phyloP scores from a whole-genome alignment of 192 early-diverging fungal genomes.

The Chytriomyces confervae region DNA sequence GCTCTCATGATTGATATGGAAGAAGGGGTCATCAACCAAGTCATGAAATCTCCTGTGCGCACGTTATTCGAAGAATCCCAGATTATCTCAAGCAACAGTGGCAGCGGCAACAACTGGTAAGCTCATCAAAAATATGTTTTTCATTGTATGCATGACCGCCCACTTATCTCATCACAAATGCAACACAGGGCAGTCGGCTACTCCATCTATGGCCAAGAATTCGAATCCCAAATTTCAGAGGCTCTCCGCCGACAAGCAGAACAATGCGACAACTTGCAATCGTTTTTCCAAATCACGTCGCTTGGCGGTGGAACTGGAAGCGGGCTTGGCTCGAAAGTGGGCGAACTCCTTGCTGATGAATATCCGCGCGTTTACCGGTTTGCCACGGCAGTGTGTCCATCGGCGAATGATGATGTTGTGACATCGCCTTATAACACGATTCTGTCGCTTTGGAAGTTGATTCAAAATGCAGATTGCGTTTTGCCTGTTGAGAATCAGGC shows the following conservation, averaged over 20 bases:
- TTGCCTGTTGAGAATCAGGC: constrained; percentile 65
- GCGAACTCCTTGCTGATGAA: constrained; percentile 47
- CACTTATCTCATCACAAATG: not conserved
- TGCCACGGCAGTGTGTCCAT: constrained; percentile 47
- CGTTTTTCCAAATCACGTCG: constrained; percentile 58
- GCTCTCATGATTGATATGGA: constrained; percentile 69
- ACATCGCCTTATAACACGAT: constrained; percentile 62
- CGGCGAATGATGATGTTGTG: constrained; percentile 60
- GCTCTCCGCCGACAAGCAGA: constrained; percentile 55
- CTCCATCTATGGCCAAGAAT: constrained; percentile 50
- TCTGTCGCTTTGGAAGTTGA: constrained; percentile 51
- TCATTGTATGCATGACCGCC: not conserved
- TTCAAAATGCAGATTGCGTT: constrained; percentile 55
- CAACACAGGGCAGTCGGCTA: constrained; percentile 58
- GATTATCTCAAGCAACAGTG: constrained; percentile 49
- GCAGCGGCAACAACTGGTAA: constrained; percentile 68
- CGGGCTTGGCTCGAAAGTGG: constrained; percentile 60
- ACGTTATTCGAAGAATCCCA: constrained; percentile 59
- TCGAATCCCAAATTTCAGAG: constrained; percentile 29
- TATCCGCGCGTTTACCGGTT: constrained; percentile 53
- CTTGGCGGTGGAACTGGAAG: constrained; percentile 66
- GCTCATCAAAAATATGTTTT: not conserved
- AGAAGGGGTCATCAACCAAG: constrained; percentile 54
- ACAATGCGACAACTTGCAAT: constrained; percentile 59
- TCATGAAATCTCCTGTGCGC: constrained; percentile 38